Evolutionary conservation across 2,329 filamentous ascomycete species (phyloP).

Genomic region (Pestalotiopsis sp.): DNA sequence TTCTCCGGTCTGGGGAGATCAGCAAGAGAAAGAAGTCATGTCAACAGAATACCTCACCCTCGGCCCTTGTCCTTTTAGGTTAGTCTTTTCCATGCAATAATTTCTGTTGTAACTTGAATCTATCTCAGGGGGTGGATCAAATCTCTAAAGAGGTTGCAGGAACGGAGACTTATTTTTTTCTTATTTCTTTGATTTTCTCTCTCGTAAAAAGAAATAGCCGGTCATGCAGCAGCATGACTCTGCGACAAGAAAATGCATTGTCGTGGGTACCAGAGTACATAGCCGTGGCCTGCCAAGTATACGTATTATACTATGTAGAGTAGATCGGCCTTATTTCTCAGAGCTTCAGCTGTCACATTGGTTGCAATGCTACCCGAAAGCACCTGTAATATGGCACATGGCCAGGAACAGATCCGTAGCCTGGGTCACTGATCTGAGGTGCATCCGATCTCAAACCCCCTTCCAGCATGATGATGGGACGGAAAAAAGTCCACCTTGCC

Average conservation of each 20-base stretch:
- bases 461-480: neutral
- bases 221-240: constrained; percentile 9
- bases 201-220: constrained; percentile 1
- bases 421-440: constrained; percentile 10
- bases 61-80: neutral
- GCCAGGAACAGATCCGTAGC: neutral
- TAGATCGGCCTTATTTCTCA: neutral
- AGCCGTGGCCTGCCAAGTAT: too few species aligned
- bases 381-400: neutral
- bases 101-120: neutral
- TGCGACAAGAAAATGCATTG: neutral
- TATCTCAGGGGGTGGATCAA: neutral
- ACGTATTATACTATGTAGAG: too few species aligned
- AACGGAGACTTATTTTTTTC: neutral
- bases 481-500: neutral
- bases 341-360: constrained; percentile 6
- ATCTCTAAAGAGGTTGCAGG: constrained; percentile 2
- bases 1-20: constrained; percentile 11
- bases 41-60: neutral
- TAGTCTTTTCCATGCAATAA: neutral
- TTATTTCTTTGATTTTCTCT: neutral
- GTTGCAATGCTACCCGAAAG: constrained; percentile 7
- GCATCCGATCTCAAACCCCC: constrained; percentile 9
- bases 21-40: constrained; percentile 16
- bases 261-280: too few species aligned